These are phyloP conservation scores for Colletotrichum salicis DNA, from an alignment of 2,329 filamentous ascomycete species.

Conservation along the genomic window DNA sequence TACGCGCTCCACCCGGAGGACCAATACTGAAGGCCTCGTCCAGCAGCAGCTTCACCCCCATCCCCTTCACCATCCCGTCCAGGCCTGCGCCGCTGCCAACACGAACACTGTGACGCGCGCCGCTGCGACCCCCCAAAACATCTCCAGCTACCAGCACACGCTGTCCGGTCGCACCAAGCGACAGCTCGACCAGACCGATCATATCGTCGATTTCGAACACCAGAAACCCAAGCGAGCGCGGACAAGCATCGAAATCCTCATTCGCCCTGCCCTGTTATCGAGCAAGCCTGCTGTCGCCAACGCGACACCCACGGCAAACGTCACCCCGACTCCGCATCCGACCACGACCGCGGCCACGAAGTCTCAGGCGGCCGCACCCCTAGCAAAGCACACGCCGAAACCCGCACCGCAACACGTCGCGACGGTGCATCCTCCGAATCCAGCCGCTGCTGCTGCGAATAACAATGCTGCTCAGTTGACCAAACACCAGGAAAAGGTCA, in stretches of 20 bases:
- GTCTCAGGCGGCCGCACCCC: conserved; percentile 15
- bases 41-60: conserved; percentile 39
- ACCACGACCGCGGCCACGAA: conserved; percentile 32
- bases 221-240: conserved; percentile 60
- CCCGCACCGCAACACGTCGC: conserved; percentile 25
- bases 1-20: conserved; percentile 62
- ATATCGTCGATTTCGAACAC: conserved; percentile 53
- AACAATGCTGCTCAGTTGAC: conserved; percentile 46
- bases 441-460: conserved; percentile 37
- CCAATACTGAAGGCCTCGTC: conserved; percentile 52
- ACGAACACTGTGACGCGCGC: conserved; percentile 44
- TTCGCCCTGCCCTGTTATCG: conserved; percentile 38
- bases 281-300: conserved; percentile 38
- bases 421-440: conserved; percentile 36
- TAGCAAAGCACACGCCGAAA: conserved; percentile 21
- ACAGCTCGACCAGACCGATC: conserved; percentile 54
- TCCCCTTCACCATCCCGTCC: conserved; percentile 27
- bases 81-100: conserved; percentile 41
- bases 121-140: conserved; percentile 43
- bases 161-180: conserved; percentile 58
- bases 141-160: conserved; percentile 47
- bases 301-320: conserved; percentile 22
- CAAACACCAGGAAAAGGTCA: conserved; percentile 67
- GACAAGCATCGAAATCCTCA: conserved; percentile 64
- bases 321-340: conserved; percentile 31